Base-by-base conservation (phyloP, 2,329 filamentous ascomycete species). In the Hypoxylon sp. region DNA sequence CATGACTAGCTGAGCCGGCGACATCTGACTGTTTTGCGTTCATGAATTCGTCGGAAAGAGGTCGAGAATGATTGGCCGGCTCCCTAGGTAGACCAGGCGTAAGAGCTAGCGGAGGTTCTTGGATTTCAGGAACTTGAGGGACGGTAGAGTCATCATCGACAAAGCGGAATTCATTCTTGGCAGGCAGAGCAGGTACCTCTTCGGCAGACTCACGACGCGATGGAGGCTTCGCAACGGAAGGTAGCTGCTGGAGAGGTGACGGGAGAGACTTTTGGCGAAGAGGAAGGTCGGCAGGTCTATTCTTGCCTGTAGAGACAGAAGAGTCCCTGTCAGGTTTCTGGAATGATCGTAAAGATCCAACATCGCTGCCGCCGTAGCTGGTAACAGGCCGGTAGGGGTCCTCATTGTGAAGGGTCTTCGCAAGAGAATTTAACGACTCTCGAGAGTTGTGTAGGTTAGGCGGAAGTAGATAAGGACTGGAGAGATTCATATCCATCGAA, bases 401-500 rank as follows among this genome's bases (percentile, higher is more conserved):
- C 74, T 97, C 92, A 59, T 90, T 87, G 72, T 89, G 87, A 62
- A 95, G 86, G 1, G 91, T 91, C 59, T 92, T 90, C 27, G 94
- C 92, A 71, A 98, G 84, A 2, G 94, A 97, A 79, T 94, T 90
- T 69, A 98, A 85, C 4, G 95, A 98, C 73, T 97, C 94, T 48
- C 89, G 88, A 0, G 95, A 98, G 75, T 88, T 86, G 46, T 96
- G 89, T 19, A 95, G 77, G 60, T 89, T 90, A 1, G 93, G 92
- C 3, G 96, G 94, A n/a, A 98, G 86, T n/a, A 99, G 87, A 78
- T 98, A 99, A 1, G 96, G 96, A 74, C 91, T 96, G 35, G 88
- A 89, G 52, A 94, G 85, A 76, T 92, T 89, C 86, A 94, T 88
- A 73, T 89, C 87, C 87, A 95, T 88, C 35, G 90, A 92, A 54